Evolutionary conservation across 305 asterid genomes (phyloP).

Genomic region (Coffea humblotiana): DNA sequence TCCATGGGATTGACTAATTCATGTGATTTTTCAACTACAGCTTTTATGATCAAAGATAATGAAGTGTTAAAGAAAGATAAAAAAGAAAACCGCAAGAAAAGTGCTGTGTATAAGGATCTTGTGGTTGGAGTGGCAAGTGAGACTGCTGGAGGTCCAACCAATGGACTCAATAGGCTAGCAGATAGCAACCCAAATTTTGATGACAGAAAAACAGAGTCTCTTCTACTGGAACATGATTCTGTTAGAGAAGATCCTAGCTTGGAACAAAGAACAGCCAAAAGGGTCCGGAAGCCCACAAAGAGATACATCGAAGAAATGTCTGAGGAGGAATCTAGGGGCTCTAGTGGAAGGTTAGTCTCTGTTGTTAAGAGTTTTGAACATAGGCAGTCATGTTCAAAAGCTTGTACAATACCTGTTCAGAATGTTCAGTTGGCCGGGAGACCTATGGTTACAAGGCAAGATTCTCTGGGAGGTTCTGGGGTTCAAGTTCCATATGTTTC

Average conservation of each 20-base stretch:
- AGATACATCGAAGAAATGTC: conserved; percentile 87
- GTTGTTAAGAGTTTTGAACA: conserved; percentile 31
- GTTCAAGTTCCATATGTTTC: conserved; percentile 86
- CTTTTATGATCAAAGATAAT: conserved; percentile 56
- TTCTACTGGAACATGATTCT: conserved; percentile 33
- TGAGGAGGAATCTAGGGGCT: conserved; percentile 71
- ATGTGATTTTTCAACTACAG: conserved; percentile 76
- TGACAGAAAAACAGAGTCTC: conserved; percentile 31
- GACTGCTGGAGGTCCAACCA: conserved; percentile 31
- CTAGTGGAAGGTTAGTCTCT: conserved; percentile 48
- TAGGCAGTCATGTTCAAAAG: conserved; percentile 38
- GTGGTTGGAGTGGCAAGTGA: conserved; percentile 40
- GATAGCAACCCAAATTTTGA: conserved; percentile 34
- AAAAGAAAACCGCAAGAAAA: conserved; percentile 40
- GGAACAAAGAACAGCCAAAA: conserved; percentile 66
- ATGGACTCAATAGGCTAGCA: conserved; percentile 32
- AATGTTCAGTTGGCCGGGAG: conserved; percentile 45
- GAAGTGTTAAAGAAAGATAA: conserved; percentile 52
- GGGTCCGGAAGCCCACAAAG: conserved; percentile 89
- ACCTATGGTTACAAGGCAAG: conserved; percentile 60
- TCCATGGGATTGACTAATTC: conserved; percentile 92
- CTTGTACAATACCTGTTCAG: conserved; percentile 41
- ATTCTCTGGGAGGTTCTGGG: conserved; percentile 88
- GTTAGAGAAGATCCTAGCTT: conserved; percentile 45
- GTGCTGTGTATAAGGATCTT: conserved; percentile 42